Evolutionary conservation across 139 green algal species (phyloP).

Genomic region (Picochlorum sp.): DNA sequence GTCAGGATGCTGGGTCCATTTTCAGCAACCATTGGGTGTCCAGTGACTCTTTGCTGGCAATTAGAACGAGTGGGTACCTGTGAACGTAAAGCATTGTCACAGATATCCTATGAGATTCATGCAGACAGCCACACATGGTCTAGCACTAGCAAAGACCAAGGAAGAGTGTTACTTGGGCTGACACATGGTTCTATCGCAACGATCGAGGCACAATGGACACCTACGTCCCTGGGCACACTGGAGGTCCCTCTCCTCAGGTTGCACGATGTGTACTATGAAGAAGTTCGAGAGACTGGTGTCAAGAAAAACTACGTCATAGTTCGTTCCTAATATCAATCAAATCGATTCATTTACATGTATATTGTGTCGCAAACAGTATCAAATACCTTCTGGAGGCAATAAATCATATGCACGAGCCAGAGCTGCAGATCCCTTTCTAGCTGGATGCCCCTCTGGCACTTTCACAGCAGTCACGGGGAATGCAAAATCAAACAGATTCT

Average conservation of each 20-base stretch:
- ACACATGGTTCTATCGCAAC: constrained; percentile 25
- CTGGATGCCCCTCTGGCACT: neutral
- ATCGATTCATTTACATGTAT: neutral
- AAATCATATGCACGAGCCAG: neutral
- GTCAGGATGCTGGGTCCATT: constrained; percentile 42
- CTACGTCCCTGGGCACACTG: constrained; percentile 27
- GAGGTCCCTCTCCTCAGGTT: constrained; percentile 34
- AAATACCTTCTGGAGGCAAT: too few species aligned
- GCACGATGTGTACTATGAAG: constrained; percentile 18
- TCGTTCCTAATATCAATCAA: neutral
- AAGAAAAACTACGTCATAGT: constrained; percentile 1
- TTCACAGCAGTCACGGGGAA: neutral
- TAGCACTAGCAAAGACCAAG: constrained; percentile 7
- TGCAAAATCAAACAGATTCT: neutral
- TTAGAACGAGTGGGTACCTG: constrained; percentile 27
- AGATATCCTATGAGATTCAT: neutral
- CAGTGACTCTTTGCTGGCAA: constrained; percentile 42
- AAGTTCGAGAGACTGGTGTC: constrained; percentile 7
- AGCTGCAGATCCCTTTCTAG: neutral
- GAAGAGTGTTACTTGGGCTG: constrained; percentile 15
- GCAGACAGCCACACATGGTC: constrained; percentile 12
- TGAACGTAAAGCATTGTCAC: neutral
- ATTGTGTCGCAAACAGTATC: neutral
- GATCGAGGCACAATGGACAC: constrained; percentile 41
- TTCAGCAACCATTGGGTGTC: constrained; percentile 23